phyloP scores from a whole-genome alignment of 2,329 filamentous ascomycete genomes.

The Colletotrichum lindemuthianum region DNA sequence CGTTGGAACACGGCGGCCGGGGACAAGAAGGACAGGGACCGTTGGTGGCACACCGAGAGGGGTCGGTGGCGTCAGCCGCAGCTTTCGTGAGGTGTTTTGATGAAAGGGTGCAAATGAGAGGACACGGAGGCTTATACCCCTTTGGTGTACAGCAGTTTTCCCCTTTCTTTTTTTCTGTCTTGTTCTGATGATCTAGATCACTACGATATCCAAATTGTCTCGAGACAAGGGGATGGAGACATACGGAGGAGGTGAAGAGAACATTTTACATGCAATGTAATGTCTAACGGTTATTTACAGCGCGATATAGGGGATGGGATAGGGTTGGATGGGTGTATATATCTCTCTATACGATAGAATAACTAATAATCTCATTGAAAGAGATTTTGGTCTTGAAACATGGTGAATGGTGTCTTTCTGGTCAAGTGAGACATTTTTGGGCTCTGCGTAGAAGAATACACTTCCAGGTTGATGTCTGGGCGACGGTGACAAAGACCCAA shows the following conservation, averaged over 20 bases:
- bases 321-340: no score
- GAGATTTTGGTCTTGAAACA: no score
- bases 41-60: slow-evolving; percentile 62
- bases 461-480: no score
- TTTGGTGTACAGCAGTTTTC: background rate
- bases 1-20: slow-evolving; percentile 55
- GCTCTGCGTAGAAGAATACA: no score
- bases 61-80: slow-evolving; percentile 52
- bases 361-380: background rate
- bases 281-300: no score
- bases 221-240: slow-evolving; percentile 3
- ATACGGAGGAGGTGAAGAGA: background rate
- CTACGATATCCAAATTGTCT: slow-evolving; percentile 26
- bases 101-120: background rate
- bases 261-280: slow-evolving; percentile 2
- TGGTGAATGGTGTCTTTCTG: background rate
- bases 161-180: background rate
- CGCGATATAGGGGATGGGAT: no score
- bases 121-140: slow-evolving; percentile 11
- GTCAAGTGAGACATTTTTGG: no score
- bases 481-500: background rate
- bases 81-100: slow-evolving; percentile 22
- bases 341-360: background rate
- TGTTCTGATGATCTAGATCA: background rate
- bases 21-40: slow-evolving; percentile 60